phyloP scores from a whole-genome alignment of 805 yeast species.

The Saccharomyces kudriavzevii region DNA sequence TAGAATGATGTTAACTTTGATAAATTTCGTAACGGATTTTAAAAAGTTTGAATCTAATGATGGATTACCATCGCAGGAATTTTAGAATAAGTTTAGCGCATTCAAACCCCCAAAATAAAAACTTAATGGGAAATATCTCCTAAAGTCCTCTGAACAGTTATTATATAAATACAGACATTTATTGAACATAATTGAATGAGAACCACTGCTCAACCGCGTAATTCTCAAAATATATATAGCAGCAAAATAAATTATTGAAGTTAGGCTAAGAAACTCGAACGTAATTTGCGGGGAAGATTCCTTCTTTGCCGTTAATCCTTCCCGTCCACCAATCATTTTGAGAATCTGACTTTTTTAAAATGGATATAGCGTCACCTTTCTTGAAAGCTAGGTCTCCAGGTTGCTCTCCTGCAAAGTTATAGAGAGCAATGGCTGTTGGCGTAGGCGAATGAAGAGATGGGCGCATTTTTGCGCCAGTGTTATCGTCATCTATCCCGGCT shows the following conservation, averaged over 20 bases:
- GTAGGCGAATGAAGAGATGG: conserved; percentile 22
- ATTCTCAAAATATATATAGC: not conserved
- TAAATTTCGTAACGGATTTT: too few relatives aligned
- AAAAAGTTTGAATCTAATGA: too few relatives aligned
- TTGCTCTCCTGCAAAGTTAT: conserved; percentile 84
- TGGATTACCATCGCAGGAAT: too few relatives aligned
- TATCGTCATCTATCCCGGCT: conserved; percentile 10
- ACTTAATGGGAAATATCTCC: not conserved
- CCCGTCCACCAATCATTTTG: conserved; percentile 99
- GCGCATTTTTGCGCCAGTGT: not conserved
- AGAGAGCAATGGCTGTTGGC: conserved; percentile 82
- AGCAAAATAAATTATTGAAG: not conserved
- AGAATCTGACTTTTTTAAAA: conserved; percentile 76
- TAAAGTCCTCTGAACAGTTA: not conserved
- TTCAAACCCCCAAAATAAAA: not conserved
- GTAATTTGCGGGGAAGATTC: conserved; percentile 95
- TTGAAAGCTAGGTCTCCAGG: conserved; percentile 86
- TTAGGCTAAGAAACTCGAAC: conserved; percentile 52
- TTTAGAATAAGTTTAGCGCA: too few relatives aligned
- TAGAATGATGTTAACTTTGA: too few relatives aligned
- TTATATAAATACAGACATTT: not conserved
- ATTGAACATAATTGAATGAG: not conserved
- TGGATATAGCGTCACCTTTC: conserved; percentile 88
- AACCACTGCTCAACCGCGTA: not conserved
- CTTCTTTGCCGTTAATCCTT: conserved; percentile 69